Evolutionary conservation across 371 early-diverging fungal genomes (phyloP).

Genomic region (Mucor velutinosus): DNA sequence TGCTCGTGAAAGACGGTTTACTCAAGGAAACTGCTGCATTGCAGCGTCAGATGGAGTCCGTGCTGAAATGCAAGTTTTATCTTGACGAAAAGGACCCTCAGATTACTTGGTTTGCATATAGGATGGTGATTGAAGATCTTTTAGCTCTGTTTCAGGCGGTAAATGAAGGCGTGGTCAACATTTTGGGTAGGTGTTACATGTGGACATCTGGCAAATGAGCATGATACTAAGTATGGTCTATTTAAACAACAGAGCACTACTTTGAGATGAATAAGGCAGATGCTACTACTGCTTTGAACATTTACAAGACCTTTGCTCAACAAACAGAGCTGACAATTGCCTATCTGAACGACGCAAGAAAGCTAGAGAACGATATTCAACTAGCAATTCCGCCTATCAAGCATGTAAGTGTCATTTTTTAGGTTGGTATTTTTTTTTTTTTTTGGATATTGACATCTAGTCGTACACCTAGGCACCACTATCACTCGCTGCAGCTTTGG

Average conservation of each 20-base stretch:
- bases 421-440: not conserved
- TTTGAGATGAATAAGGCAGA: constrained; percentile 84
- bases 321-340: constrained; percentile 80
- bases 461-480: constrained; percentile 78
- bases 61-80: constrained; percentile 84
- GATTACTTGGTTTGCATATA: constrained; percentile 82
- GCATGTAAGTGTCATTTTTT: constrained; percentile 59
- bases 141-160: constrained; percentile 84
- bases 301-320: constrained; percentile 86
- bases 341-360: constrained; percentile 79
- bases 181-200: constrained; percentile 59
- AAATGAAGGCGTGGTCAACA: constrained; percentile 92
- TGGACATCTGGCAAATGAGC: not conserved
- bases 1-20: constrained; percentile 68
- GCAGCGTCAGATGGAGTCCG: constrained; percentile 77
- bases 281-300: constrained; percentile 72
- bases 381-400: constrained; percentile 82
- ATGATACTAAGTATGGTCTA: not conserved
- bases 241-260: constrained; percentile 61
- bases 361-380: constrained; percentile 67
- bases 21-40: constrained; percentile 74
- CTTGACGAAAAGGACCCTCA: constrained; percentile 85
- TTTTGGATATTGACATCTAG: not conserved
- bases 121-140: constrained; percentile 82
- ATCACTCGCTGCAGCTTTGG: constrained; percentile 80